Base-by-base conservation (phyloP, 139 green algal species). In the Closterium sp. region DNA sequence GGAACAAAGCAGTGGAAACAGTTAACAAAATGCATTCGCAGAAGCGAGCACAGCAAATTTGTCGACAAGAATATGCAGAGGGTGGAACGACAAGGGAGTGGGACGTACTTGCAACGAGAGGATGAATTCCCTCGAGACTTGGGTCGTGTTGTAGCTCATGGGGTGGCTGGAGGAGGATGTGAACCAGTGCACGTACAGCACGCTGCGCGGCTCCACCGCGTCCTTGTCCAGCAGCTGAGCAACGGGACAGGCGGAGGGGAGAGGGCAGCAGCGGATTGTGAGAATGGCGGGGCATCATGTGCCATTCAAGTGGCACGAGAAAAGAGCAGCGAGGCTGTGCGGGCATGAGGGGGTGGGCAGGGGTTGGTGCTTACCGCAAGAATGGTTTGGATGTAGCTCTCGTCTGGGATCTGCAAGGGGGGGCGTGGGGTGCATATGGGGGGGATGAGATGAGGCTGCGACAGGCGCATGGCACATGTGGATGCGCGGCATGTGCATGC, bases 331-430 rank as follows among this genome's bases (percentile, higher is more conserved):
- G 30, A 33, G n/a, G 5, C 34, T 84, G 34, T 66, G 34, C 28
- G 36, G 36, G 25, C 25, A 19, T 25, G 9, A n/a, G 35, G 36
- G 23, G 36, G 31, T 9, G 16, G 86, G 23, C 1, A 36, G 86
- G 36, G 19, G 23, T 31, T 12, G 5, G 28, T 30, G 87, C 88
- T 85, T 30, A 91, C 88, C 28, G 88, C 34, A n/a, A 91, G 38
- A 21, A 91, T 88, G n/a, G 88, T 91, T 31, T 91, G 88, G 32
- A 91, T 91, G 84, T 91, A 91, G 84, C 88, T 91, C 88, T 91
- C 88, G 30, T 91, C 88, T 28, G 88, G 88, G 23, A 91, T 91
- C 88, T 91, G 88, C 55, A 86, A 23, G 55, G 16, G 25, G 55
- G 16, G 16, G 55, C n/a, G 55, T 19, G 25, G 25, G 55, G 25